Evolutionary conservation across 2,329 filamentous ascomycete genomes (phyloP), one percentile per base, ranked within the genome.

Genomic region (Diaporthe australafricana): DNA sequence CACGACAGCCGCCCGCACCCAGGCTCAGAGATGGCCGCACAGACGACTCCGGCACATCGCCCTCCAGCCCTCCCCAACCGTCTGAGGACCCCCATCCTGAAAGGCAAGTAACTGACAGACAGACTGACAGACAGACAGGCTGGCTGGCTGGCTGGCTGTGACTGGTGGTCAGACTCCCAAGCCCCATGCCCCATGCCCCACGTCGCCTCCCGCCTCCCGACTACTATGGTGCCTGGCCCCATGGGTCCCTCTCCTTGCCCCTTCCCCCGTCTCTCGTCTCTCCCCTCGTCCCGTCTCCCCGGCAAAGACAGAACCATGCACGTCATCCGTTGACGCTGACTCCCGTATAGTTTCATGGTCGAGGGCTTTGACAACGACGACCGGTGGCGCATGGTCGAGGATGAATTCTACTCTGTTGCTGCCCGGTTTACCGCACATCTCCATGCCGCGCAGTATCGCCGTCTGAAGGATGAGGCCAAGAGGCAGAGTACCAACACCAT

Each of bases 351-450:
- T 38, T 86, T 86, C 78, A 95, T 96, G 92, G 83, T 85, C 2
- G 85, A 90, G 57, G 91, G 90, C 3, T 80, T 88, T n/a, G 84
- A 87, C 5, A 81, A 86, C n/a, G 94, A 96, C 79, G 93, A 95
- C 78, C 83, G 83, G 69, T 96, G 90, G 80, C 91, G 93, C 77
- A 95, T 96, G 92, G 94, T 96, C 0, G 94, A 96, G 80, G 94
- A 96, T 76, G 93, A 96, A 75, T 90, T 96, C 74, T 82, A 92
- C 25, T 83, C 87, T 20, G 88, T 90, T 0, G 93, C 93, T 0
- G 88, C 90, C 67, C 83, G 85, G 3, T 96, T 94, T 80, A 96
- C 93, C 0, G 87, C 88, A 6, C 93, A 95, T 79, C 86, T 96
- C 1, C 93, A 95, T 78, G 88, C 90, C n/a, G 92, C 90, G 20